Base-by-base conservation (phyloP, 768 basidiomycete genomes). In the Leccinum imitatum region DNA sequence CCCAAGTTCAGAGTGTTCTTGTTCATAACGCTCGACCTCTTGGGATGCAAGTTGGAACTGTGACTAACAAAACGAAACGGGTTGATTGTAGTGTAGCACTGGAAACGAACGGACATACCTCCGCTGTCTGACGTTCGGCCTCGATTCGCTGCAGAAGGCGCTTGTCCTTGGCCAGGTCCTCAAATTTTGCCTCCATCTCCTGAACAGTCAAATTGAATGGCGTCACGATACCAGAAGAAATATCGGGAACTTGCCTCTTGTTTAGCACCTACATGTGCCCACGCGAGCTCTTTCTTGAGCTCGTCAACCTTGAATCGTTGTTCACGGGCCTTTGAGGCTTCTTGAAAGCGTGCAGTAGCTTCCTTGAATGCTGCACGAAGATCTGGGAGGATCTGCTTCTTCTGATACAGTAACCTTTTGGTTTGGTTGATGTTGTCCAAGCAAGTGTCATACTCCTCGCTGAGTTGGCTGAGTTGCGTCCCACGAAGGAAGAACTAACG, bases 401-500 rank as follows among this genome's bases (percentile, higher is more conserved):
- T 94, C 67, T 85, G 83, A 19, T 78, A 74, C 44, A 92, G 82
- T 33, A 87, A 76, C 62, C 83, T 86, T 59, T 79, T 77, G 10
- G 91, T 90, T 63, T 84, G 81, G 39, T 80, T 80, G 65, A 93
- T 89, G 67, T 93, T 90, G 54, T 86, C 79, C 17, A 86, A 73
- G 63, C 93, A 90, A 1, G 80, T 78, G 35, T 90, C 85, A 68
- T 99, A 99, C 71, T 95, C 92, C 19, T 92, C 87, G 4, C 83
- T 85, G 50, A 99, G 87, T 66, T 96, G 91, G 37, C 85, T 83
- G 15, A 99, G 84, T 65, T 94, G 92, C 0, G 97, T 98, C 15
- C 97, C 97, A 37, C 87, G 84, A 35, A 98, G 83, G 83, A 98
- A 98, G 74, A 98, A 94, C 94, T 96, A 64, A 0, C 46, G 14